Conservation (phyloP, 805 yeast genomes). For the Metschnikowia lochheadii region DNA sequence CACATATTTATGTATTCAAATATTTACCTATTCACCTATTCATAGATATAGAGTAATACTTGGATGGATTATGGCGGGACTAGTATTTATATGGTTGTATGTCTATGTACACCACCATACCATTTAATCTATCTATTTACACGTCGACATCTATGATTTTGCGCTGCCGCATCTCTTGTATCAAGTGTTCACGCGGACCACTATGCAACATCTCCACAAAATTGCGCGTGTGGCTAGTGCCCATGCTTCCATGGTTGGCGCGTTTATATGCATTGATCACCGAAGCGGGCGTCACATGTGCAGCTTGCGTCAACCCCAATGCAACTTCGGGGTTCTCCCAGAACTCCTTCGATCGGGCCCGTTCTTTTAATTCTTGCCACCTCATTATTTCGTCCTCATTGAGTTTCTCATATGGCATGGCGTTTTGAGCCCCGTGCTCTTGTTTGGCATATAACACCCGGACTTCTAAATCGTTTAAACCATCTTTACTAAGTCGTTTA, state of each 20-base stretch:
- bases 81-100: too few species aligned
- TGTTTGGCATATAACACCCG: constrained; percentile 6
- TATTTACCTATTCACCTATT: too few species aligned
- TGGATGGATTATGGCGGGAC: too few species aligned
- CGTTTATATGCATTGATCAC: background rate
- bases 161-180: background rate
- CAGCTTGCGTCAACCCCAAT: background rate
- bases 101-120: too few species aligned
- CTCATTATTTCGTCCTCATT: background rate
- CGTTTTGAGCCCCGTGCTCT: background rate
- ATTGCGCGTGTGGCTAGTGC: background rate
- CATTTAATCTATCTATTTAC: background rate
- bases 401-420: constrained; percentile 3
- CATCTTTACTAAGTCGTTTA: constrained; percentile 11
- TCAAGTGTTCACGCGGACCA: constrained; percentile 1
- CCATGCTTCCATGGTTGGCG: background rate
- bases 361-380: background rate
- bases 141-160: background rate
- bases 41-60: too few species aligned
- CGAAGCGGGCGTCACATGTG: background rate
- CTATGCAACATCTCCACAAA: background rate
- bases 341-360: background rate
- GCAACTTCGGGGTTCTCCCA: background rate
- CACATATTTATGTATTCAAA: too few species aligned
- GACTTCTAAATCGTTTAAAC: constrained; percentile 13